Base-by-base conservation (phyloP, 768 basidiomycete species). In the Amanita rubescens region DNA sequence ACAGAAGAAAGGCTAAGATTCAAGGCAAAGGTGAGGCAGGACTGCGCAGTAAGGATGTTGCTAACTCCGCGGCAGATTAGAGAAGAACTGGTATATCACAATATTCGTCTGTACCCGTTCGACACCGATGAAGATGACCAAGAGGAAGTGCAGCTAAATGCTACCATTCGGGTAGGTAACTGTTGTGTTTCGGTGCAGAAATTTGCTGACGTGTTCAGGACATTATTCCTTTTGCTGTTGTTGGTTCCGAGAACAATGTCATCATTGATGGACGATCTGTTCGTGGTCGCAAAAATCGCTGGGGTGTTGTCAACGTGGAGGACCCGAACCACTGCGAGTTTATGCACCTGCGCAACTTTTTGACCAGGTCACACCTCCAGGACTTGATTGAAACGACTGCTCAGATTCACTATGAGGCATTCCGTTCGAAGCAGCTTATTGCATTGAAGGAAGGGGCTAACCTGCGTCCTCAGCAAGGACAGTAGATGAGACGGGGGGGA, bases 351-450 rank as follows among this genome's bases (percentile, higher is more conserved):
- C 82, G 95, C 59, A 94, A 99, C 79, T 99, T 99, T 80, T 78
- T 99, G 57, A 94, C 91, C 6, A 78, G 88, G 87, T 95, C 95
- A 27, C 96, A 99, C 73, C 70, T 99, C 65, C 95, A 99, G 70
- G 95, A 98, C 65, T 74, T 99, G 67, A 99, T 99, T 67, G 95
- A 99, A 77, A 96, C 95, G 53, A 98, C 96, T 9, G 94, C 96
- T 10, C 90, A 94, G 70, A 96, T 95, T 68, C 95, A 99, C 73
- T 99, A 98, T 69, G 95, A 99, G 76, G 93, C 94, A 8, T 99
- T 99, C 92, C 85, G 95, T 59, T 95, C 93, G 62, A 97, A 97
- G 75, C 95, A 99, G 75, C 72, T 98, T 60, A 78, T 97, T 44
- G 95, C 95, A 12, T 81, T 98, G 63, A 98, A 98, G 78, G 95